Percentiles rank a stretch among this genome's conserved stretches.
Conservation (phyloP, 805 yeast species). For the Nakazawaea siamensis region DNA sequence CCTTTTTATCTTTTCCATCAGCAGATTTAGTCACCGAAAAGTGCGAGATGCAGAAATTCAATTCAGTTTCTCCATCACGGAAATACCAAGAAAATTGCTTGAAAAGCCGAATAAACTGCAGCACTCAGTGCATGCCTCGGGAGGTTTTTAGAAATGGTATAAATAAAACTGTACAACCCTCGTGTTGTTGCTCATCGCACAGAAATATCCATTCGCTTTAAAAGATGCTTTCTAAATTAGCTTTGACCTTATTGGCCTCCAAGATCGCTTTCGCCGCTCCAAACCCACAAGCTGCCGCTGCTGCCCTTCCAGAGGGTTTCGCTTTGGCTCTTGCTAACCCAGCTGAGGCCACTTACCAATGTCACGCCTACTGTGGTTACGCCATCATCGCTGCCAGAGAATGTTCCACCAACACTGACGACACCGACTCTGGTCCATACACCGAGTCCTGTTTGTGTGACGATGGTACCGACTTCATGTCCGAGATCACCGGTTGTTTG, state of each 20-base stretch:
- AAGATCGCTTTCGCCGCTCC: conserved; percentile 14
- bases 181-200: not conserved
- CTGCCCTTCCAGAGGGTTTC: conserved; percentile 21
- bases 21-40: too few species aligned
- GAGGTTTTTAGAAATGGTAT: not conserved
- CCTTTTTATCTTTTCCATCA: too few species aligned
- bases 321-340: conserved; percentile 23
- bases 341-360: conserved; percentile 20
- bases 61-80: too few species aligned
- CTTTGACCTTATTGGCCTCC: conserved; percentile 6
- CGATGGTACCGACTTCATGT: conserved; percentile 18
- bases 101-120: too few species aligned
- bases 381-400: conserved; percentile 22
- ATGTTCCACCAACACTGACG: conserved; percentile 16
- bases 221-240: conserved; percentile 9
- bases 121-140: too few species aligned
- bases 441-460: conserved; percentile 25
- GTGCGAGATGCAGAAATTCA: too few species aligned
- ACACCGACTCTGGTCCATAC: conserved; percentile 20
- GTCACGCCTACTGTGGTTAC: conserved; percentile 28
- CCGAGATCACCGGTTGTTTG: conserved; percentile 24
- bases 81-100: too few species aligned
- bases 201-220: conserved; percentile 4
- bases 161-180: not conserved
- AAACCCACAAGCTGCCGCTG: conserved; percentile 19